Base-by-base conservation (phyloP, 371 early-diverging fungal species). In the Choanephora cucurbitarum region DNA sequence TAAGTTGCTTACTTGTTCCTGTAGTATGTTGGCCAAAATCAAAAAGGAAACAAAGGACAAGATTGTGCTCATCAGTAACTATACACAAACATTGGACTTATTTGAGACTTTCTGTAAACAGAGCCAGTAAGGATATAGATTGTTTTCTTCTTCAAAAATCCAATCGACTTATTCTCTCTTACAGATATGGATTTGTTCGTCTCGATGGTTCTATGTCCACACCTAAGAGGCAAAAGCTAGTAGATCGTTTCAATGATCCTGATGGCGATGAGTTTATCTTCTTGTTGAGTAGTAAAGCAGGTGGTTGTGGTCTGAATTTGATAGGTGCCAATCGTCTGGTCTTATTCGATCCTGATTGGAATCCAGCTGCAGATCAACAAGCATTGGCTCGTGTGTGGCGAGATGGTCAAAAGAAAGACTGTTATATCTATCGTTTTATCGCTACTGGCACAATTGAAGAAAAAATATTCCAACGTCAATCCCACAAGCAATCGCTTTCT, bases 251-350 rank as follows among this genome's bases (percentile, higher is more conserved):
- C 75, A 99, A 99, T 73, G 87, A 95, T 64, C 96, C 96, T 0
- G 79, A 84, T 32, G 85, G 85, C 28, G 61, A 71, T 9, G 91
- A 94, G 45, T 96, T 97, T 71, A 86, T 98, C 4, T 99, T 99
- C 64, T 69, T 99, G 50, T 75, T 99, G 8, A 93, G 94, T 61
- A 95, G 95, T 66, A 97, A 97, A 70, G 98, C 98, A 0, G 99
- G 99, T 69, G 99, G 99, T 22, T 97, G 98, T 77, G 99, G 99
- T 11, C 72, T 99, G 51, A 99, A 99, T 63, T 73, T 99, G 73
- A 93, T 97, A 58, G 98, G 98, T 1, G 99, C 99, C 22, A 97
- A 96, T 66, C 81, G 98, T 2, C 80, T 99, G 14, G 87, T 98
- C 0, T 79, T 99, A 10, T 97, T 97, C 70, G 99, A 92, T 69